phyloP scores from a whole-genome alignment of 2,329 filamentous ascomycete species.

The Neopestalotiopsis sp. region DNA sequence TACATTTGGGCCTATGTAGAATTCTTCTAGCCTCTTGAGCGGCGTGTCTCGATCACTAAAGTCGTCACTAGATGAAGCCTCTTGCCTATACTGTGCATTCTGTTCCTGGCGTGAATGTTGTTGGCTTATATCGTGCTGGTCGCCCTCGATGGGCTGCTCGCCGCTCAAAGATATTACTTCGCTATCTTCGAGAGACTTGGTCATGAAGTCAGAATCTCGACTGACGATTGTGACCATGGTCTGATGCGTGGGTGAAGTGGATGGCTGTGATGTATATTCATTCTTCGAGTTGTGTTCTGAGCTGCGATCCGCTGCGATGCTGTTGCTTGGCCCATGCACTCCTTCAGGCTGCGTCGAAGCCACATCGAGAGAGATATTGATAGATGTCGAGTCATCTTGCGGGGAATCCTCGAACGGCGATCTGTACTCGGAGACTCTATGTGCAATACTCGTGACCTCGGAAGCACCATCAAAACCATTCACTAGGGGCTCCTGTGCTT shows the following conservation, averaged over 20 bases:
- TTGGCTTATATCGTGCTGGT: background rate
- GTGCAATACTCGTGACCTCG: slow-evolving; percentile 30
- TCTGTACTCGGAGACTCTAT: slow-evolving; percentile 50
- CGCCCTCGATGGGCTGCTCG: background rate
- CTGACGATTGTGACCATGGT: slow-evolving; percentile 58
- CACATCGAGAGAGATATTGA: slow-evolving; percentile 48
- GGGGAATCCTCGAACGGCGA: slow-evolving; percentile 53
- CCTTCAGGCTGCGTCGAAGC: slow-evolving; percentile 32
- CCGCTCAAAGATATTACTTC: background rate
- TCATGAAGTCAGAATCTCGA: slow-evolving; percentile 46
- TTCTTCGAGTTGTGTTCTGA: slow-evolving; percentile 41
- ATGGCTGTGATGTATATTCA: slow-evolving; percentile 48
- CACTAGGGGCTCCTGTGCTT: slow-evolving; percentile 24
- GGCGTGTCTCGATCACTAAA: slow-evolving; percentile 29
- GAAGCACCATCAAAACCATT: slow-evolving; percentile 19
- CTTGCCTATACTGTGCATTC: background rate
- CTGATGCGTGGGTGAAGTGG: slow-evolving; percentile 43
- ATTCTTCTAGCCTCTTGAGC: slow-evolving; percentile 37
- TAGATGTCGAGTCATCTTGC: slow-evolving; percentile 44
- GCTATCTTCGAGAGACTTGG: slow-evolving; percentile 21
- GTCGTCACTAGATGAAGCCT: slow-evolving; percentile 27
- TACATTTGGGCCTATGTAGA: slow-evolving; percentile 36
- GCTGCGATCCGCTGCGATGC: slow-evolving; percentile 29
- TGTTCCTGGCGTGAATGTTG: background rate
- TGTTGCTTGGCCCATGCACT: slow-evolving; percentile 33